Base-by-base conservation (phyloP, 2,329 filamentous ascomycete species). In the Aphanoascus verrucosus region DNA sequence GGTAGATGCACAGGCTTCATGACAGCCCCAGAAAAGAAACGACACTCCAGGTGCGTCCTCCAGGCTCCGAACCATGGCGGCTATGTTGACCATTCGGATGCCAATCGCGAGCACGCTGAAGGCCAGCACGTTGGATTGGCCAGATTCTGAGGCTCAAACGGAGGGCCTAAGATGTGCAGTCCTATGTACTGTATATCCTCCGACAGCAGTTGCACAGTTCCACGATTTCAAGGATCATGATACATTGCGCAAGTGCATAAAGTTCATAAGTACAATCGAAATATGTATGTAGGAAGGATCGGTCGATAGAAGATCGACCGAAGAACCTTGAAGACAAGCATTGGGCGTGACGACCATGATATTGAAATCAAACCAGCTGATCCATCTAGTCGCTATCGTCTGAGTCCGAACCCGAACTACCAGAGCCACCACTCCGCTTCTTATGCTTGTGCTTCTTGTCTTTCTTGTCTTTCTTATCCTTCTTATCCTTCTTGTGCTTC, bases 401-500 rank as follows among this genome's bases (percentile, higher is more conserved):
- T 37, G 52, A 52, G 35, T 49, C 52, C 11, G 48, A 50, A 32
- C 47, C 48, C 23, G 56, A 59, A 34, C 58, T 59, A 55, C 62
- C 63, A 15, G 57, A 58, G 45, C 62, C 61, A 2, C 60, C 60
- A 5, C 56, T 43, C 31, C 52, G 42, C 32, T 56, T 53, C n/a
- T 52, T 40, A 17, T 57, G 52, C 40, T 58, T 56, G 34, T 57
- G 38, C 34, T 60, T 55, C 7, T 61, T 58, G 45, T 59, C 45
- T 20, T 63, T 60, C 32, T 62, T 57, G 23, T 62, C 46, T 23
- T 59, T 58, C 50, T 61, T 58, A 47, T 59, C 45, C 28, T 63
- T 60, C 28, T 62, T 57, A 28, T 62, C 46, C 31, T 65, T 59
- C 49, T 63, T 60, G 28, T 62, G 55, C 35, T 62, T 60, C 34